Evolutionary conservation across 2,329 filamentous ascomycete genomes (phyloP).

Genomic region (Trichothecium sympodiale): DNA sequence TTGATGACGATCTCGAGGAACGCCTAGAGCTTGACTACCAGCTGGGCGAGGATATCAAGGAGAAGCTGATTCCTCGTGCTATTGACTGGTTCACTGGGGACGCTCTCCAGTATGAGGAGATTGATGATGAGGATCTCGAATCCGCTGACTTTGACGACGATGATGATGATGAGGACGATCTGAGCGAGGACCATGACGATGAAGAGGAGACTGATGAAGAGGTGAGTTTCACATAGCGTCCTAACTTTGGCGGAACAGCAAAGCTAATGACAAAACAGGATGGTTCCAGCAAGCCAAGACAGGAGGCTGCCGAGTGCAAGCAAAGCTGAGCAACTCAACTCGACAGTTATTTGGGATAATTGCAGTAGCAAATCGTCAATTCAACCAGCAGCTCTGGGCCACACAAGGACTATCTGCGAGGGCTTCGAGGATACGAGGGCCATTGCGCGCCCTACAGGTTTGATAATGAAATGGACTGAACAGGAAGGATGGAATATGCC

Average conservation of each 20-base stretch:
- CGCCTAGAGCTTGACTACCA: conserved; percentile 97
- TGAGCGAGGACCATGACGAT: conserved; percentile 76
- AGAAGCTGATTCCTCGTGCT: conserved; percentile 96
- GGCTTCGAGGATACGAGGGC: too few relatives aligned
- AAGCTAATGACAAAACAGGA: conserved; percentile 42
- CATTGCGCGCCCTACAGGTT: too few relatives aligned
- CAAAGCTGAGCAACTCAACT: conserved; percentile 55
- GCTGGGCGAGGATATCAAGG: conserved; percentile 98
- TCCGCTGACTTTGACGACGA: conserved; percentile 79
- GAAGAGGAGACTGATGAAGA: conserved; percentile 72
- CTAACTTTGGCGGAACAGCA: not conserved
- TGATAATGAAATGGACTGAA: too few relatives aligned
- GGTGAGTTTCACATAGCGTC: conserved; percentile 32
- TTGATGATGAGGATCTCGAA: conserved; percentile 72
- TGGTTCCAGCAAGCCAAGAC: conserved; percentile 80
- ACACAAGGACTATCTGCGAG: too few relatives aligned
- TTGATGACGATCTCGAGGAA: conserved; percentile 87
- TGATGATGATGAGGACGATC: conserved; percentile 82
- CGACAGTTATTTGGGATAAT: conserved; percentile 14
- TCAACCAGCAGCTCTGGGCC: too few relatives aligned
- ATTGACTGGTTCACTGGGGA: conserved; percentile 99
- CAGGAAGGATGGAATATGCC: too few relatives aligned
- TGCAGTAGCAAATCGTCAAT: too few relatives aligned
- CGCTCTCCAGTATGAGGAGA: conserved; percentile 90
- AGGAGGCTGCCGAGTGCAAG: conserved; percentile 92